Evolutionary conservation across 78 protist species (phyloP).

Genomic region (Isochrysis galbana): DNA sequence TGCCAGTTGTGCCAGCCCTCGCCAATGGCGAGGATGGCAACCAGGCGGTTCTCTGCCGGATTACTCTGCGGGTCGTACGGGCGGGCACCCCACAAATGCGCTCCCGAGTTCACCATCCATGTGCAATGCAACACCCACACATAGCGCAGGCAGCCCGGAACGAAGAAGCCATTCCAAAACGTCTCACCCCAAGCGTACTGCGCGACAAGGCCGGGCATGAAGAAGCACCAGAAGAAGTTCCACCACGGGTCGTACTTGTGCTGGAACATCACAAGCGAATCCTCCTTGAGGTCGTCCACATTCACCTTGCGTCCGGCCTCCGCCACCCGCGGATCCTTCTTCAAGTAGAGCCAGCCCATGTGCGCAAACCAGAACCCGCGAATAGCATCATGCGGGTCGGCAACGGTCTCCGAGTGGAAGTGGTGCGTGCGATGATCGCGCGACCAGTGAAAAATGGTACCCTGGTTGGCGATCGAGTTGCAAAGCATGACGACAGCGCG

Average conservation of each 20-base stretch:
- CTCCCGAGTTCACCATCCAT: slow-evolving; percentile 43
- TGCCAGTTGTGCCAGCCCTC: slow-evolving; percentile 61
- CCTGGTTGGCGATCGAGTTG: slow-evolving; percentile 28
- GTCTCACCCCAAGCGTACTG: slow-evolving; percentile 37
- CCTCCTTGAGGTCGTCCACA: slow-evolving; percentile 16
- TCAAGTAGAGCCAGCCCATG: slow-evolving; percentile 31
- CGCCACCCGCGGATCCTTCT: not conserved
- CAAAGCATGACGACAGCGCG: slow-evolving; percentile 7
- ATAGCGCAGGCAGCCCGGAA: slow-evolving; percentile 35
- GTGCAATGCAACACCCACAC: slow-evolving; percentile 38
- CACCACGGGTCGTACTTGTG: not conserved
- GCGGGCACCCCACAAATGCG: slow-evolving; percentile 39
- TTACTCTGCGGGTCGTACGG: slow-evolving; percentile 17
- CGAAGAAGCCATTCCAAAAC: not conserved
- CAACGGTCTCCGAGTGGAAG: slow-evolving; percentile 37
- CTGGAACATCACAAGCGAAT: slow-evolving; percentile 27
- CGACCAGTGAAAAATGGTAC: slow-evolving; percentile 35
- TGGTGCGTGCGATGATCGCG: slow-evolving; percentile 54
- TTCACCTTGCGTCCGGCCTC: slow-evolving; percentile 33
- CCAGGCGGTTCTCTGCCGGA: slow-evolving; percentile 26
- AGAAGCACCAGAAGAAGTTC: slow-evolving; percentile 16
- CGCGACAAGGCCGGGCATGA: slow-evolving; percentile 21
- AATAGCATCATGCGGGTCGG: slow-evolving; percentile 44
- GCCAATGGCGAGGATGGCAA: slow-evolving; percentile 33
- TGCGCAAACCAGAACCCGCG: slow-evolving; percentile 47